phyloP scores from a whole-genome alignment of 1,139 yeast genomes.

The Suhomyces chickasaworum region DNA sequence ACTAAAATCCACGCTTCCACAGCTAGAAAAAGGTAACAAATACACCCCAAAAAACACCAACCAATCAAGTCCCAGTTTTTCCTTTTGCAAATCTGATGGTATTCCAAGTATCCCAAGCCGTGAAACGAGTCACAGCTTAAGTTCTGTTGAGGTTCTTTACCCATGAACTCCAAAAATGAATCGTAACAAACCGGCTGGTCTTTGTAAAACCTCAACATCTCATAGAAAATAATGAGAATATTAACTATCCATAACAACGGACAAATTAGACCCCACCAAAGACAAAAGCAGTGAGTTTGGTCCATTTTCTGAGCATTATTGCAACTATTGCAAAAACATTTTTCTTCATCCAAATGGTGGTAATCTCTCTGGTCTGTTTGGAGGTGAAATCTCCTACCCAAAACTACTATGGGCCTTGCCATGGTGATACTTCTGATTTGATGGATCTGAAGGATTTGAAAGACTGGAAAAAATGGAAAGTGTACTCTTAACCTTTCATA shows the following conservation, averaged over 20 bases:
- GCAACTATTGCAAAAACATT: constrained; percentile 24
- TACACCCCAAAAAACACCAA: constrained; percentile 7
- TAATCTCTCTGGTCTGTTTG: neutral
- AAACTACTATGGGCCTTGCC: neutral
- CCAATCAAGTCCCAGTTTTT: constrained; percentile 2
- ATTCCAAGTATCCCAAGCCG: constrained; percentile 8
- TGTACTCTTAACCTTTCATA: neutral
- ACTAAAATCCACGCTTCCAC: constrained; percentile 2
- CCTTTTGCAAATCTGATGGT: neutral
- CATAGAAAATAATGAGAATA: constrained; percentile 3
- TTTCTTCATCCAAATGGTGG: constrained; percentile 8
- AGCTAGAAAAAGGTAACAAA: constrained; percentile 1
- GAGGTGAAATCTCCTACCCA: neutral
- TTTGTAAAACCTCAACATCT: neutral
- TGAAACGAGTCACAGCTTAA: neutral
- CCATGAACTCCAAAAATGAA: constrained; percentile 4
- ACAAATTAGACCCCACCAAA: constrained; percentile 23
- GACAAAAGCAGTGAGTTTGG: constrained; percentile 7
- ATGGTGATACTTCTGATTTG: neutral
- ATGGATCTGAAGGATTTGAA: neutral
- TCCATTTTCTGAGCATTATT: constrained; percentile 3
- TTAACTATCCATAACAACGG: constrained; percentile 29
- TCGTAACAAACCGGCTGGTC: constrained; percentile 5
- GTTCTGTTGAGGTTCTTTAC: constrained; percentile 1
- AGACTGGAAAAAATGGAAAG: neutral